phyloP scores from a whole-genome alignment of 1,284 basidiomycete genomes.

The Microstroma glucosiphilum region DNA sequence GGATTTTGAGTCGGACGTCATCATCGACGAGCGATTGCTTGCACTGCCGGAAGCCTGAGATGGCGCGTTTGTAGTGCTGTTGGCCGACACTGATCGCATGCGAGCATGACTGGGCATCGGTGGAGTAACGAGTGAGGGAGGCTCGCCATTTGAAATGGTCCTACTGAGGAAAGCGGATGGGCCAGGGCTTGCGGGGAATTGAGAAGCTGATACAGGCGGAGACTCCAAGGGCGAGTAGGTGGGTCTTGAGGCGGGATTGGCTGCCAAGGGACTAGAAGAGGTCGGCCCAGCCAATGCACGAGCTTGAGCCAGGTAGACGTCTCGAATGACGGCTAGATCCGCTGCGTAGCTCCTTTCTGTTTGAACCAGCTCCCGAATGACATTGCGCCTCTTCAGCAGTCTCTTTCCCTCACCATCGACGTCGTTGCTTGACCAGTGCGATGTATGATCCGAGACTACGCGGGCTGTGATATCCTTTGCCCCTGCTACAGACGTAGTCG shows the following conservation, averaged over 20 bases:
- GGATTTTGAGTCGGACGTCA: slow-evolving; percentile 16
- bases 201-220: slow-evolving; percentile 8
- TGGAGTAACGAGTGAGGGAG: background rate
- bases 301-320: slow-evolving; percentile 61
- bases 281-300: slow-evolving; percentile 35
- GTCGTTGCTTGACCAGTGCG: slow-evolving; percentile 13
- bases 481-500: background rate
- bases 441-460: background rate
- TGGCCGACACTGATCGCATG: background rate
- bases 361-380: slow-evolving; percentile 62
- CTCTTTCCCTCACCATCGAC: slow-evolving; percentile 30
- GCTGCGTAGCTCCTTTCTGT: slow-evolving; percentile 82
- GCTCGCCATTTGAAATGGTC: too few species aligned
- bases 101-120: background rate
- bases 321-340: slow-evolving; percentile 75
- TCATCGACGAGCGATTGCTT: slow-evolving; percentile 42
- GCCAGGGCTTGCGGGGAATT: too few species aligned
- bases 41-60: background rate
- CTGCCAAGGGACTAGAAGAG: slow-evolving; percentile 15
- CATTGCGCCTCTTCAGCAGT: slow-evolving; percentile 71
- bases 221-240: slow-evolving; percentile 24
- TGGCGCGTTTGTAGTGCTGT: background rate
- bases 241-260: slow-evolving; percentile 18
- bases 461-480: background rate
- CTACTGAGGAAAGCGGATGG: too few species aligned